A percentile compares a stretch with the other conserved stretches of the same genome.
These are phyloP conservation scores for Mycoemilia scoparia DNA, from an alignment of 192 early-diverging fungal species.

Conservation along the genomic window DNA sequence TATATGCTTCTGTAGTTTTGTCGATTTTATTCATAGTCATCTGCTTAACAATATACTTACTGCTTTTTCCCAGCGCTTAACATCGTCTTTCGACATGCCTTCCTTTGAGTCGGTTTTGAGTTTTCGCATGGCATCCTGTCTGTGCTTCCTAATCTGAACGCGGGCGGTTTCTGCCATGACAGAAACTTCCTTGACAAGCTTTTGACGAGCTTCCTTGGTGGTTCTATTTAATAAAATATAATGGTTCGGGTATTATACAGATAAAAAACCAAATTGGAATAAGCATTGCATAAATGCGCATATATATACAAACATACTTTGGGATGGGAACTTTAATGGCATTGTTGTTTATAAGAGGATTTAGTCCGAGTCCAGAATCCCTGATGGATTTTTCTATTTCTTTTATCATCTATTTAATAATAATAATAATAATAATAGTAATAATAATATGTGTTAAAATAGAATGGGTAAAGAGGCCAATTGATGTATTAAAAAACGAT, in stretches of 20 bases:
- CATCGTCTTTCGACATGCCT: constrained; percentile 34
- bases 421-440: background rate
- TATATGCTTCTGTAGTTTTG: no score
- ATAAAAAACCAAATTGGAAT: constrained; percentile 1
- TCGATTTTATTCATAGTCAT: no score
- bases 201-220: constrained; percentile 57
- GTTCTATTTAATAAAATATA: constrained; percentile 15
- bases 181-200: constrained; percentile 41
- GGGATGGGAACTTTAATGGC: constrained; percentile 61
- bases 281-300: background rate
- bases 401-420: constrained; percentile 16
- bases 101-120: constrained; percentile 43
- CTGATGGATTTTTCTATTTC: constrained; percentile 62
- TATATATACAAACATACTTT: constrained; percentile 28
- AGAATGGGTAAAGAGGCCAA: no score
- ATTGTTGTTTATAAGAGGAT: constrained; percentile 54
- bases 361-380: constrained; percentile 55
- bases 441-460: no score
- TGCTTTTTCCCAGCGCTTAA: constrained; percentile 35
- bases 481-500: no score
- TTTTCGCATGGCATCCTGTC: constrained; percentile 56
- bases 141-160: constrained; percentile 39
- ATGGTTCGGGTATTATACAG: no score
- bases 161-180: constrained; percentile 48
- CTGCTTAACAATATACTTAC: constrained; percentile 8